These are phyloP conservation scores for Talaromyces atroroseus DNA, from an alignment of 2,329 filamentous ascomycete genomes.

Conservation along the genomic window DNA sequence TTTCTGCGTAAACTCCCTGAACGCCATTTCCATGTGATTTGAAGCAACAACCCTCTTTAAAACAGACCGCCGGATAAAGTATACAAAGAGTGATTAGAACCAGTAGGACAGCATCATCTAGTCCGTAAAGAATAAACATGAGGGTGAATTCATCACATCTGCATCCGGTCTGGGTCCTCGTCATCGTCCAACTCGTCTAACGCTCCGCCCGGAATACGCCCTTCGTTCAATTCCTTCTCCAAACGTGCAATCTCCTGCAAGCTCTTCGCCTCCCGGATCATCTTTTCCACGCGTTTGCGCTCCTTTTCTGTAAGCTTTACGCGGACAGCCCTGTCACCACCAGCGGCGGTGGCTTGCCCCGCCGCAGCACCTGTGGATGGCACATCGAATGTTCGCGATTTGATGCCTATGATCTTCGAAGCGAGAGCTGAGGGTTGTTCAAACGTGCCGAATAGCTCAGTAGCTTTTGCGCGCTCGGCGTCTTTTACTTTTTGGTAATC, in stretches of 20 bases:
- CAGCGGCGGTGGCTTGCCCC: constrained; percentile 28
- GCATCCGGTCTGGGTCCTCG: constrained; percentile 32
- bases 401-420: constrained; percentile 75
- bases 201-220: constrained; percentile 67
- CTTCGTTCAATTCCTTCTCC: constrained; percentile 89
- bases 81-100: not conserved
- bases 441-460: constrained; percentile 73
- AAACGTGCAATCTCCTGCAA: constrained; percentile 82
- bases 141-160: constrained; percentile 25
- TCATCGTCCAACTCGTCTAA: constrained; percentile 28
- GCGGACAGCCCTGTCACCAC: constrained; percentile 60
- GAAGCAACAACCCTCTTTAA: not conserved
- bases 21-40: constrained; percentile 11
- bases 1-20: constrained; percentile 11
- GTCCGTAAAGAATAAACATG: not conserved
- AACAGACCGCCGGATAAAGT: constrained; percentile 4
- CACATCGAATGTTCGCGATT: constrained; percentile 68
- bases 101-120: not conserved
- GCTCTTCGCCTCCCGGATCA: constrained; percentile 84
- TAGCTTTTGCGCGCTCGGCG: constrained; percentile 68
- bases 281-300: constrained; percentile 74
- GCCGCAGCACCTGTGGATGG: constrained; percentile 30
- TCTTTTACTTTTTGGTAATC: constrained; percentile 91
- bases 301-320: constrained; percentile 85
- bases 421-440: constrained; percentile 77